These are phyloP conservation scores for Senecio squalidus DNA, from an alignment of 140 eudicot species.

Conservation along the genomic window DNA sequence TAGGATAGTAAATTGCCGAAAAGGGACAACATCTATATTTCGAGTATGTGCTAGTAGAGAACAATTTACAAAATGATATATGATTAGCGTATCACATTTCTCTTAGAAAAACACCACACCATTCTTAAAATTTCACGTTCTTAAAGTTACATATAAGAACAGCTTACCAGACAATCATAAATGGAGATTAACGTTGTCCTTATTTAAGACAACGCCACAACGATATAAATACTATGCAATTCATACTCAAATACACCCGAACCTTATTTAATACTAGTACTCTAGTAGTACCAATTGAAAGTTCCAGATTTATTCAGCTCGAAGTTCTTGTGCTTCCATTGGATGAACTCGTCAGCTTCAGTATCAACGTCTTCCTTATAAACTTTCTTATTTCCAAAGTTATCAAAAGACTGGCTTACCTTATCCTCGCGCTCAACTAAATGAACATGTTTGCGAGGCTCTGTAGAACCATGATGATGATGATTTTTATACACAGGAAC, in stretches of 20 bases:
- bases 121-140: too few species aligned
- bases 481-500: slow-evolving; percentile 18
- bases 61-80: slow-evolving; percentile 31
- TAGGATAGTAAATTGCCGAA: slow-evolving; percentile 14
- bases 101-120: slow-evolving; percentile 37
- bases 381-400: slow-evolving; percentile 18
- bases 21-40: slow-evolving; percentile 26
- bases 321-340: slow-evolving; percentile 47
- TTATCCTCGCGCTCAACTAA: slow-evolving; percentile 33
- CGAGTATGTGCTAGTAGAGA: not conserved
- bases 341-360: slow-evolving; percentile 50
- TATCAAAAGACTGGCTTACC: slow-evolving; percentile 16
- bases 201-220: slow-evolving; percentile 7
- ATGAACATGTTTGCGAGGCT: slow-evolving; percentile 49
- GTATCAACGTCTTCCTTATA: slow-evolving; percentile 30
- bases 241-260: not conserved
- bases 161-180: too few species aligned
- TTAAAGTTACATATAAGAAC: too few species aligned
- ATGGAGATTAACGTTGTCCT: slow-evolving; percentile 2
- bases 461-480: too few species aligned
- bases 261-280: not conserved
- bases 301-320: slow-evolving; percentile 34
- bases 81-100: slow-evolving; percentile 27
- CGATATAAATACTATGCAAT: not conserved
- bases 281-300: slow-evolving; percentile 26